Evolutionary conservation across 2,329 filamentous ascomycete species (phyloP).

Genomic region (Pestalotiopsis sp.): DNA sequence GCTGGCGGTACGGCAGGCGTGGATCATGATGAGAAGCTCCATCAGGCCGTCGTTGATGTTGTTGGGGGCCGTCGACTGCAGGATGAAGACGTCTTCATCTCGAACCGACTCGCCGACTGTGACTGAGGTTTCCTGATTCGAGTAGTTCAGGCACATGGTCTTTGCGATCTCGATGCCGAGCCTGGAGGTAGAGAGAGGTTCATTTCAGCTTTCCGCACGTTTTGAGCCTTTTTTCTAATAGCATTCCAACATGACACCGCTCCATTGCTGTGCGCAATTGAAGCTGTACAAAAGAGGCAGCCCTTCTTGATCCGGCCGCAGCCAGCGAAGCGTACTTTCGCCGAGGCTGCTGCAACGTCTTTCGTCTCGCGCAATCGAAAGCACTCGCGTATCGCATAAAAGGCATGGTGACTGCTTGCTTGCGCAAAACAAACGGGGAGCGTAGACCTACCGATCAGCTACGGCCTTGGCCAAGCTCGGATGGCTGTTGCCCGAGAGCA

Average conservation of each 20-base stretch:
- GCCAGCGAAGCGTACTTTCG: no score
- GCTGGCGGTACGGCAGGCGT: slow-evolving; percentile 72
- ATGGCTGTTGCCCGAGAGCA: slow-evolving; percentile 43
- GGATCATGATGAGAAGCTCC: slow-evolving; percentile 98
- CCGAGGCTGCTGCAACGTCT: background rate
- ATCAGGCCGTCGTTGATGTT: slow-evolving; percentile 98
- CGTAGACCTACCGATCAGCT: slow-evolving; percentile 36
- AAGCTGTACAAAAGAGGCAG: background rate
- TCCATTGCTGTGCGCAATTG: background rate
- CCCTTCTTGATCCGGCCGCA: background rate
- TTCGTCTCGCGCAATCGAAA: background rate
- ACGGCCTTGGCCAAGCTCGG: slow-evolving; percentile 38
- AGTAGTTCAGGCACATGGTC: slow-evolving; percentile 81
- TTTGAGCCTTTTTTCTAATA: background rate
- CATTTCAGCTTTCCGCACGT: slow-evolving; percentile 8
- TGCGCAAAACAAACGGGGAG: background rate
- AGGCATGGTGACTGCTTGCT: background rate
- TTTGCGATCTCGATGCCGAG: slow-evolving; percentile 78
- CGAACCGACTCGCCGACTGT: slow-evolving; percentile 95
- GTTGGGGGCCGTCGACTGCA: slow-evolving; percentile 92
- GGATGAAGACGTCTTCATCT: slow-evolving; percentile 97
- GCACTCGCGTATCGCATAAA: background rate
- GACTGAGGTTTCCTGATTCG: slow-evolving; percentile 85
- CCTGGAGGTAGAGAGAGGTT: slow-evolving; percentile 41
- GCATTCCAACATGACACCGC: background rate